Percentiles rank a stretch among this genome's conserved stretches.
phyloP scores from a whole-genome alignment of 768 basidiomycete genomes.

The Mycena albidolilacea region DNA sequence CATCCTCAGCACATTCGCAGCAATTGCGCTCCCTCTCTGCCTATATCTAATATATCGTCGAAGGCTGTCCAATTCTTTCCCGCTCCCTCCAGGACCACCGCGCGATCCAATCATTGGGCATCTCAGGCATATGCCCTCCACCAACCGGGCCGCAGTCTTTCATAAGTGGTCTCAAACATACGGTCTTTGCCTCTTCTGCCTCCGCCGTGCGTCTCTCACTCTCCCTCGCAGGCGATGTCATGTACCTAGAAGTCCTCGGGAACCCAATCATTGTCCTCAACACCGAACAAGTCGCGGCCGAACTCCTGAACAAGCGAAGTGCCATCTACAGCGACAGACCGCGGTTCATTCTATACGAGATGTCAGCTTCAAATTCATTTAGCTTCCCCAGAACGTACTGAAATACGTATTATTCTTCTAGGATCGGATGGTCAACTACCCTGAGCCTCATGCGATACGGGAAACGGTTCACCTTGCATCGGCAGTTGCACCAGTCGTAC shows the following conservation, averaged over 20 bases:
- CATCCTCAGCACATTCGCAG: too few species aligned
- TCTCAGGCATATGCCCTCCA: constrained; percentile 50
- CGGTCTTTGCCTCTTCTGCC: constrained; percentile 43
- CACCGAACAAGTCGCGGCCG: constrained; percentile 16
- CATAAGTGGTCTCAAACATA: constrained; percentile 45
- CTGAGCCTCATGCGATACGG: constrained; percentile 44
- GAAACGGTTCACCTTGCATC: constrained; percentile 42
- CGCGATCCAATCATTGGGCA: constrained; percentile 56
- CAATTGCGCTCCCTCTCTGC: too few species aligned
- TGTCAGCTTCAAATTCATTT: background rate
- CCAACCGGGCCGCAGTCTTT: constrained; percentile 41
- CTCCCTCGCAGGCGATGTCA: background rate
- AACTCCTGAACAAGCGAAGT: constrained; percentile 29
- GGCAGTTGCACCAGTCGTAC: constrained; percentile 31
- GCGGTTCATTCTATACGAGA: constrained; percentile 13
- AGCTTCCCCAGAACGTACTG: background rate
- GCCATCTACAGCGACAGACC: constrained; percentile 35
- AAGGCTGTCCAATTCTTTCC: background rate
- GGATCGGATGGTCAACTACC: constrained; percentile 40
- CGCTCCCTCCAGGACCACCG: constrained; percentile 53
- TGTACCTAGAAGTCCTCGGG: constrained; percentile 41
- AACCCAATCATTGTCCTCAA: constrained; percentile 26
- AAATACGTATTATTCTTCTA: constrained; percentile 11
- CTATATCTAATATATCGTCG: background rate
- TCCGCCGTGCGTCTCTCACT: background rate